These are phyloP conservation scores for Colletotrichum sp. DNA, from an alignment of 2,329 filamentous ascomycete genomes.

Conservation along the genomic window DNA sequence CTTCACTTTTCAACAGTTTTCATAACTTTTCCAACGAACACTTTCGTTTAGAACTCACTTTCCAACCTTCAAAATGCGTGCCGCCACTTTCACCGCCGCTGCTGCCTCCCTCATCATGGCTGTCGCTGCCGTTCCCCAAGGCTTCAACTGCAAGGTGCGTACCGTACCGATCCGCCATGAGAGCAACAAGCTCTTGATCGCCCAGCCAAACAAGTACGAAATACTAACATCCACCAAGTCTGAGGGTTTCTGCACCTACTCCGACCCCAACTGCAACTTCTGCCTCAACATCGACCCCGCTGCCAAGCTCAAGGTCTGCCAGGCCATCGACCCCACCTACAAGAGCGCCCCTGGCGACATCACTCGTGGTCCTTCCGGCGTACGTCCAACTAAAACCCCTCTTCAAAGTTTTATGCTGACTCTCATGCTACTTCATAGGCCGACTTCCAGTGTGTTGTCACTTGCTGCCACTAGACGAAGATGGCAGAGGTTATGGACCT, in stretches of 20 bases:
- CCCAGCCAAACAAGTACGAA: not conserved
- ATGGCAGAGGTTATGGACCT: not conserved
- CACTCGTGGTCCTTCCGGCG: not conserved
- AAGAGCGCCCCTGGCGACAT: not conserved
- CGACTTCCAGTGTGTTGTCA: slow-evolving; percentile 1
- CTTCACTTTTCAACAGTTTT: not conserved
- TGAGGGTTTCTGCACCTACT: not conserved
- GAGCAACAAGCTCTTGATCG: not conserved
- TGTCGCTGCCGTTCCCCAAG: not conserved
- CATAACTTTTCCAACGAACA: not conserved
- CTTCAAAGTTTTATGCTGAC: not conserved
- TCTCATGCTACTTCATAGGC: not conserved
- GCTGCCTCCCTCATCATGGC: not conserved
- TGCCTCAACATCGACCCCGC: not conserved
- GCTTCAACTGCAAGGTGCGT: not conserved
- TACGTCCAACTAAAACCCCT: not conserved
- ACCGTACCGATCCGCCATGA: not conserved
- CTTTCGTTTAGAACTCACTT: not conserved
- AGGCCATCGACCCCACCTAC: not conserved
- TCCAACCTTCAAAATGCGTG: not conserved
- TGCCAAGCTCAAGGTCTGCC: not conserved
- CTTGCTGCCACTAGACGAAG: not conserved
- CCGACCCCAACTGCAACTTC: slow-evolving; percentile 7
- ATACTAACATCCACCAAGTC: not conserved
- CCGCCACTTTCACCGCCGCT: not conserved